Evolutionary conservation across 2,329 filamentous ascomycete genomes (phyloP), one percentile per base, ranked within the genome.

Genomic region (Xenoacremonium recifei): DNA sequence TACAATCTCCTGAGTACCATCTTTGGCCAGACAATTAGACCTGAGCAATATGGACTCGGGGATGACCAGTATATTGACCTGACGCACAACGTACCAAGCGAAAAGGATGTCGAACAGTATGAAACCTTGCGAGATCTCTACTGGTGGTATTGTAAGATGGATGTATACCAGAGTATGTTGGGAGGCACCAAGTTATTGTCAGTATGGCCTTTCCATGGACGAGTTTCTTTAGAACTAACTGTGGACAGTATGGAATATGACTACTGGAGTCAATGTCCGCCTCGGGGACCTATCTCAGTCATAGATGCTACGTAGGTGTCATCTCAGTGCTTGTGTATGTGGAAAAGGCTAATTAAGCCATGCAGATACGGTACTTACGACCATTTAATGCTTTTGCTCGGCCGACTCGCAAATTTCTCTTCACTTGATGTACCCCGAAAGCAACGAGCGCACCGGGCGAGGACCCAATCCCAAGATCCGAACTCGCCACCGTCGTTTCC

Each of bases 131-230:
- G 87, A 50, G 93, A 97, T 65, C 68, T 97, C 5, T 95, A 87
- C 60, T 99, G 92, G 91, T 96, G 90, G 87, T 96, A 91, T 62
- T 85, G 80, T 55, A 95, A 96, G 65, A 93, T 96, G 72, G 93
- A 97, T 62, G 82, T 87, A 7, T 95, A 92, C 54, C 92, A 96
- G 63, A 90, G 88, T 60, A 80, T 96, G 47, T 71, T 97, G 18
- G 93, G 91, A 52, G 92, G 89, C 7, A 91, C 92, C 31, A 78
- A 78, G 48, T 72, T 95, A 35, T 84, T 96, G 89, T 96, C 72
- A 76, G 89, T 7, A 10, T 12, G 33, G 3, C 12, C 17, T 5
- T 15, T 30, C n/a, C 15, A 12, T 4, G 6, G 12, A 7, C 12
- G 3, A 17, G 18, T n/a, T n/a, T n/a, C n/a, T n/a, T n/a, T n/a